These are phyloP conservation scores for Lactifluus hygrophoroides DNA, from an alignment of 768 basidiomycete genomes.

Conservation along the genomic window DNA sequence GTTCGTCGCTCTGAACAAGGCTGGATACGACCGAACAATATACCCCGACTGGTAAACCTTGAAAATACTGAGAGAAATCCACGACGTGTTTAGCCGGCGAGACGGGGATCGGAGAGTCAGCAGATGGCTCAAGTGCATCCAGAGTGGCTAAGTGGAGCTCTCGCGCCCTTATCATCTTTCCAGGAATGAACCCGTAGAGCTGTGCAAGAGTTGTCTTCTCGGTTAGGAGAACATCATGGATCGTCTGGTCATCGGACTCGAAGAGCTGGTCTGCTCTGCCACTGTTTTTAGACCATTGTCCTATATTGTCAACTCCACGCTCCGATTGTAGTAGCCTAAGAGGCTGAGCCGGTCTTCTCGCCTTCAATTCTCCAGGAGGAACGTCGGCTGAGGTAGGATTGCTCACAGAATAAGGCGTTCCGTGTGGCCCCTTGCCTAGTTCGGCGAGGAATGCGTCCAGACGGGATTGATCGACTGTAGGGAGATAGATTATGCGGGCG, in stretches of 20 bases:
- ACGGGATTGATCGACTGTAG: conserved; percentile 43
- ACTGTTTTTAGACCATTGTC: conserved; percentile 39
- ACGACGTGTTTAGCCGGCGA: conserved; percentile 50
- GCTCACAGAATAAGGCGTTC: conserved; percentile 29
- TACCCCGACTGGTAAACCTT: conserved; percentile 55
- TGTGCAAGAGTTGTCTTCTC: conserved; percentile 68
- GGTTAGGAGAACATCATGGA: conserved; percentile 54
- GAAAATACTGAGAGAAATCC: conserved; percentile 48
- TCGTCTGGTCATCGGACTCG: conserved; percentile 41
- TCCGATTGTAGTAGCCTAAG: conserved; percentile 42
- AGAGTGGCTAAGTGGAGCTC: conserved; percentile 53
- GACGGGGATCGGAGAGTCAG: conserved; percentile 37
- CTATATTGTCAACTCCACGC: conserved; percentile 33
- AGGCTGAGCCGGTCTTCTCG: conserved; percentile 8
- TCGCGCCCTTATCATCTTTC: conserved; percentile 54
- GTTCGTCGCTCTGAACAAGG: conserved; percentile 45
- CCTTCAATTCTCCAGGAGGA: conserved; percentile 3
- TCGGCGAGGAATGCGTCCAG: conserved; percentile 52
- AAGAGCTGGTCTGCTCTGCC: conserved; percentile 45
- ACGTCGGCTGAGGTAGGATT: conserved; percentile 32
- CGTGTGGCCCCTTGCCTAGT: conserved; percentile 30
- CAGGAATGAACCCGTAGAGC: conserved; percentile 64
- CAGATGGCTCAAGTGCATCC: conserved; percentile 35
- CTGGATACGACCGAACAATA: conserved; percentile 59
- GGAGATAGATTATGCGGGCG: conserved; percentile 57